Evolutionary conservation across 2,329 filamentous ascomycete genomes (phyloP), one percentile per base, ranked within the genome.

Genomic region (Alternaria postmessia): DNA sequence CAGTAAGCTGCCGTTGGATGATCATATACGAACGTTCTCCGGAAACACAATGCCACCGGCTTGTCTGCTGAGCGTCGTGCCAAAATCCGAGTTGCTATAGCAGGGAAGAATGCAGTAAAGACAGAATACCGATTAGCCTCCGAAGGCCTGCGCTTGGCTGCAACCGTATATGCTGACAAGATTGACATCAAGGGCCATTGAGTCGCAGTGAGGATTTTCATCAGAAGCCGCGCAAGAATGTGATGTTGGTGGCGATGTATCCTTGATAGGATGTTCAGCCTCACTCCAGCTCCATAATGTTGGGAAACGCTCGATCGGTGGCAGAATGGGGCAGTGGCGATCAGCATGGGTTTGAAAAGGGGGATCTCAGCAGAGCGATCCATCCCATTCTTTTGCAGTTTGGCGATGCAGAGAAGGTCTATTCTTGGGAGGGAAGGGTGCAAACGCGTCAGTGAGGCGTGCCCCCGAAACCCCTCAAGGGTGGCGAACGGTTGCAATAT

Each of bases 291-390:
- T 20, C n/a, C 30, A 20, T 48, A 48, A 34, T 48, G 46, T 34
- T 49, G 46, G 46, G 20, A 49, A 42, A 49, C 46, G 30, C 46
- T 49, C 32, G 46, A 49, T 49, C 46, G 20, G 46, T 49, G 20
- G 30, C 46, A 32, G 32, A n/a, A 22, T n/a, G 20, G 46, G 32
- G 46, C 46, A 36, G 30, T 49, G 46, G 46, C 46, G 46, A 49
- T 49, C 46, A 24, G 18, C 46, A 49, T 49, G 14, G 20, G 20
- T 7, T 49, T 38, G 46, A 8, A 49, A 24, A 49, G 46, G 46
- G 46, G 46, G 30, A 49, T 49, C 46, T 49, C 32, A 49, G 20
- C 30, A 38, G 32, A 49, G 46, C 34, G 46, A 49, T 38, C 32
- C 34, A 7, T 22, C 22, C 32, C 30, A 36, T 49, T 18, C 32